These are phyloP conservation scores for Hirschfeldia incana DNA, from an alignment of 345 rosid genomes.

Conservation along the genomic window DNA sequence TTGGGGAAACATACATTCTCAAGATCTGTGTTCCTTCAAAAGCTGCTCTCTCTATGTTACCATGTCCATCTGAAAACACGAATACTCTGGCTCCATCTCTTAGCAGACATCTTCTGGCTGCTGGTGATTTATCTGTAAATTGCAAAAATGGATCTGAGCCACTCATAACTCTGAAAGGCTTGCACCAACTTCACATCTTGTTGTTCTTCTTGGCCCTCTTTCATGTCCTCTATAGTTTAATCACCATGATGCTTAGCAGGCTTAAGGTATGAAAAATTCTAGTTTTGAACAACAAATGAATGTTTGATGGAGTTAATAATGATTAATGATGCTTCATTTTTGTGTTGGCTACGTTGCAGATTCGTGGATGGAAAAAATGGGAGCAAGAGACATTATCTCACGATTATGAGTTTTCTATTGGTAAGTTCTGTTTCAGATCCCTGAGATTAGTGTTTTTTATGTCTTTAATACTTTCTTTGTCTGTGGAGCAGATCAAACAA, in stretches of 20 bases:
- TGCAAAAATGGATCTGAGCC: constrained; percentile 62
- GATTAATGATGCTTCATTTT: neutral
- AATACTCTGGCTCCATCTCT: constrained; percentile 49
- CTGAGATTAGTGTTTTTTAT: neutral
- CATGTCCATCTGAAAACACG: constrained; percentile 43
- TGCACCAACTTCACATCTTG: constrained; percentile 88
- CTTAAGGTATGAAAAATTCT: constrained; percentile 55
- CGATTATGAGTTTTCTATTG: constrained; percentile 76
- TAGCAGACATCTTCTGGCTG: constrained; percentile 44
- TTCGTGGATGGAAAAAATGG: constrained; percentile 92
- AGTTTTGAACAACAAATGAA: neutral
- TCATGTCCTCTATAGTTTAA: constrained; percentile 67
- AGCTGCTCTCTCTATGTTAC: constrained; percentile 74
- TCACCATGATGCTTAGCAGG: constrained; percentile 87
- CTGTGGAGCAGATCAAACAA: constrained; percentile 67
- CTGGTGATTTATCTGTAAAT: constrained; percentile 19
- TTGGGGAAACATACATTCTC: constrained; percentile 64
- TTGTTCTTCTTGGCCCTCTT: constrained; percentile 83
- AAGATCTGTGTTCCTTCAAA: constrained; percentile 64
- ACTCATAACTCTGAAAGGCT: constrained; percentile 63
- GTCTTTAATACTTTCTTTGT: neutral
- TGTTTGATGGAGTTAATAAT: neutral
- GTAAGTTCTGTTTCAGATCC: constrained; percentile 40
- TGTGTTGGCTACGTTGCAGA: constrained; percentile 43
- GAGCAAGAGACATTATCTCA: constrained; percentile 78